These are phyloP conservation scores for Ceratocystis alfenasii DNA, from an alignment of 2,329 filamentous ascomycete species.

Conservation along the genomic window DNA sequence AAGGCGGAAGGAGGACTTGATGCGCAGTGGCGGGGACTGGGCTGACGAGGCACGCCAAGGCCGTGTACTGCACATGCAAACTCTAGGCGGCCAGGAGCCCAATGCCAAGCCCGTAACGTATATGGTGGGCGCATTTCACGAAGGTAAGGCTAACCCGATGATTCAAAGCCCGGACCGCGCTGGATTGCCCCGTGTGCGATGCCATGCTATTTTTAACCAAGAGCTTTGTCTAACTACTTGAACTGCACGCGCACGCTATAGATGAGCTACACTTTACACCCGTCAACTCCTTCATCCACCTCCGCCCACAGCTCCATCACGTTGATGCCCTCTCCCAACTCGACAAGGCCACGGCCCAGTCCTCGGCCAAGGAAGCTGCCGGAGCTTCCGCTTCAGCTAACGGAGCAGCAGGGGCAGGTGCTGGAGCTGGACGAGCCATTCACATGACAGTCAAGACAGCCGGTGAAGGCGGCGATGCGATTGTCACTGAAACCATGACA, in stretches of 20 bases:
- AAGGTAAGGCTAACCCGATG: constrained; percentile 41
- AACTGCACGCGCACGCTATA: constrained; percentile 29
- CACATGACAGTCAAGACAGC: constrained; percentile 77
- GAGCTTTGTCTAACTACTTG: not conserved
- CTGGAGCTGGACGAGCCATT: constrained; percentile 56
- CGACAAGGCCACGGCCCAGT: constrained; percentile 37
- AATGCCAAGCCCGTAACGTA: constrained; percentile 62
- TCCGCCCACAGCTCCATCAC: constrained; percentile 86
- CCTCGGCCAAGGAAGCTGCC: constrained; percentile 28
- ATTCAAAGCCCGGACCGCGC: no score
- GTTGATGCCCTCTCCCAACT: constrained; percentile 73
- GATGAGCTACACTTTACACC: constrained; percentile 80
- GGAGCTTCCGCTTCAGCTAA: constrained; percentile 27
- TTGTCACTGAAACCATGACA: constrained; percentile 58
- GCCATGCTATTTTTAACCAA: not conserved
- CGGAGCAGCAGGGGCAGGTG: constrained; percentile 29
- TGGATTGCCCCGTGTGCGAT: no score
- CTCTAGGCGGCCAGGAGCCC: constrained; percentile 69
- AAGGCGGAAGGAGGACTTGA: constrained; percentile 30
- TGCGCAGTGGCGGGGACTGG: constrained; percentile 44
- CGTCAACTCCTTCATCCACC: constrained; percentile 69
- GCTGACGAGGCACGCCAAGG: constrained; percentile 55
- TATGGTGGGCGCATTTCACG: constrained; percentile 85
- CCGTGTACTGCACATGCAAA: constrained; percentile 66
- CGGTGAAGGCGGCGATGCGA: constrained; percentile 48